Percentiles rank a stretch among this genome's conserved stretches.
phyloP scores from a whole-genome alignment of 305 asterid genomes.

The Solanum hybrid region DNA sequence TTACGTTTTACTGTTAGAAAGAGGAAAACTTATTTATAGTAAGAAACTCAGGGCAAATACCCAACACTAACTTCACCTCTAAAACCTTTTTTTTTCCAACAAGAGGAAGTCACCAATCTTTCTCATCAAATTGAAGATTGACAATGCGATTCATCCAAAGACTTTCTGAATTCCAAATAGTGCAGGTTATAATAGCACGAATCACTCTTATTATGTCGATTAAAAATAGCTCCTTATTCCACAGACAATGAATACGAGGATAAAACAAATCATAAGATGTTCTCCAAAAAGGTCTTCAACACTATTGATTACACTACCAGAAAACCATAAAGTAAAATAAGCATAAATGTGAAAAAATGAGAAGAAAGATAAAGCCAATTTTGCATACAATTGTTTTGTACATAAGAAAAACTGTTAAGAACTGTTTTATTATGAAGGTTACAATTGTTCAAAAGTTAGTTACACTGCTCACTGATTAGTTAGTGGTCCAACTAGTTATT shows the following conservation, averaged over 20 bases:
- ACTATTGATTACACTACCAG: neutral
- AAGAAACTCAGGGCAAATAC: neutral
- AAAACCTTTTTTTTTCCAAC: neutral
- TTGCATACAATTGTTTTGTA: too few relatives aligned
- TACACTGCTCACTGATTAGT: neutral
- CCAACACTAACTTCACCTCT: neutral
- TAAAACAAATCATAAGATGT: neutral
- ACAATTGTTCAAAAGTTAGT: neutral
- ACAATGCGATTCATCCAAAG: neutral
- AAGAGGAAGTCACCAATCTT: neutral
- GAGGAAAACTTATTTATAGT: too few relatives aligned
- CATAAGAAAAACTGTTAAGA: neutral
- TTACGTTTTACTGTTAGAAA: neutral
- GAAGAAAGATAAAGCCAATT: too few relatives aligned
- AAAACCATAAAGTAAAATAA: too few relatives aligned
- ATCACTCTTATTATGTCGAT: neutral
- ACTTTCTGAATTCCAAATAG: neutral
- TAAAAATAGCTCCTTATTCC: neutral
- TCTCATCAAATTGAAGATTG: neutral
- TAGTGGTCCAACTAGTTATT: neutral
- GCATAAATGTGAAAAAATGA: too few relatives aligned
- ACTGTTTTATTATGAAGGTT: neutral
- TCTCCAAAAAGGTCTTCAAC: neutral
- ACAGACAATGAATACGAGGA: neutral
- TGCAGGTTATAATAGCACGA: neutral